Evolutionary conservation across 768 basidiomycete species (phyloP).

Genomic region (Asterophora parasitica): DNA sequence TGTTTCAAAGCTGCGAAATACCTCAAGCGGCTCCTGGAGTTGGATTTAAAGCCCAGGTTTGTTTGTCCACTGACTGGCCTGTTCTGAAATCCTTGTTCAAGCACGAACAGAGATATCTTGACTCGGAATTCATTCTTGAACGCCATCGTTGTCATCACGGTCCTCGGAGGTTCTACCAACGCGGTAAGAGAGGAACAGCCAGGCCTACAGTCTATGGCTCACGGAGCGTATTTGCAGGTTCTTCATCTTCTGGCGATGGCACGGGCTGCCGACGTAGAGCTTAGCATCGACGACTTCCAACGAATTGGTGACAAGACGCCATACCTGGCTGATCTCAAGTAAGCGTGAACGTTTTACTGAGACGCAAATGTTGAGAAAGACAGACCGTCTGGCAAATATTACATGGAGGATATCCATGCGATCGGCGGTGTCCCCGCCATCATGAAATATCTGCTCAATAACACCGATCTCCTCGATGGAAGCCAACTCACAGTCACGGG

Average conservation of each 20-base stretch:
- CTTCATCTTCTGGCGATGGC: slow-evolving; percentile 84
- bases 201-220: background rate
- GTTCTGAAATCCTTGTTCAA: background rate
- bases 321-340: slow-evolving; percentile 81
- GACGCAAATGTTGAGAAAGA: too few species aligned
- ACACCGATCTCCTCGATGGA: slow-evolving; percentile 77
- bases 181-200: slow-evolving; percentile 43
- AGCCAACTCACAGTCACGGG: slow-evolving; percentile 87
- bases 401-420: slow-evolving; percentile 87
- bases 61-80: background rate
- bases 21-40: slow-evolving; percentile 66
- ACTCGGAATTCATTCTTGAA: slow-evolving; percentile 65
- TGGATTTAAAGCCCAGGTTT: slow-evolving; percentile 78
- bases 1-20: slow-evolving; percentile 76
- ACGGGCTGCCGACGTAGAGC: slow-evolving; percentile 63
- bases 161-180: slow-evolving; percentile 86
- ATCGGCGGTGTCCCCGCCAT: slow-evolving; percentile 83
- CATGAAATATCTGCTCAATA: slow-evolving; percentile 75
- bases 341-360: slow-evolving; percentile 23
- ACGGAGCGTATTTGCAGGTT: slow-evolving; percentile 40
- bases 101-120: slow-evolving; percentile 33
- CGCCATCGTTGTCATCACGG: slow-evolving; percentile 73
- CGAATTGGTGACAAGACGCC: slow-evolving; percentile 74
- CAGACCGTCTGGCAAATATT: slow-evolving; percentile 74
- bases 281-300: slow-evolving; percentile 87